phyloP scores from a whole-genome alignment of 2,329 filamentous ascomycete species.

The Ceratocystiopsis brevicomis region DNA sequence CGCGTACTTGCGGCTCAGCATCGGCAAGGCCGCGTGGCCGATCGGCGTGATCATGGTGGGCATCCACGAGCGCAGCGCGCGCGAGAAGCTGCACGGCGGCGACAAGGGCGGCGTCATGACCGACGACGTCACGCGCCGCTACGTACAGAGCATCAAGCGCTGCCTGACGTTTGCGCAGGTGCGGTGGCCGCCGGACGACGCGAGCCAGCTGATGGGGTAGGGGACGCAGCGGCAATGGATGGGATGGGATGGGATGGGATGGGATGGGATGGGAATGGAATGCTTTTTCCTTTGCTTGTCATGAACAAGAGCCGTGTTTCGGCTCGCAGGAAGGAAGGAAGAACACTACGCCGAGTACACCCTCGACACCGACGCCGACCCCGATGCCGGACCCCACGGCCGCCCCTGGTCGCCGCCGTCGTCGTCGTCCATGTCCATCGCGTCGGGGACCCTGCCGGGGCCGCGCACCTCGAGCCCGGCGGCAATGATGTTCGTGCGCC shows the following conservation, averaged over 20 bases:
- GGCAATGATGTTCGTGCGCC: conserved; percentile 56
- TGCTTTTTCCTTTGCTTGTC: too few species aligned
- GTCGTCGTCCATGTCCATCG: too few species aligned
- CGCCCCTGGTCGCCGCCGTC: too few species aligned
- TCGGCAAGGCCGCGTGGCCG: conserved; percentile 93
- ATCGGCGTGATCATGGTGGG: conserved; percentile 99
- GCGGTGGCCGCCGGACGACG: conserved; percentile 83
- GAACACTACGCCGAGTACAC: too few species aligned
- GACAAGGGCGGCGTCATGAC: conserved; percentile 90
- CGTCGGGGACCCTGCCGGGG: conserved; percentile 1
- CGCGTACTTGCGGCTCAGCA: conserved; percentile 79
- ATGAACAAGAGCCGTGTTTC: too few species aligned
- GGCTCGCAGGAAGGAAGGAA: too few species aligned
- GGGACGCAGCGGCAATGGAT: neutral
- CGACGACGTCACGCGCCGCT: conserved; percentile 89
- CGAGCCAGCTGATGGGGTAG: conserved; percentile 83
- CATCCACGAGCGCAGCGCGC: conserved; percentile 89
- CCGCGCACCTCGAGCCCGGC: conserved; percentile 54
- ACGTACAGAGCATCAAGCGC: conserved; percentile 91
- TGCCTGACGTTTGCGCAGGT: conserved; percentile 94
- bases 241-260: too few species aligned
- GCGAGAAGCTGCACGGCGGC: conserved; percentile 84
- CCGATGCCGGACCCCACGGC: too few species aligned
- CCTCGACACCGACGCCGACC: too few species aligned
- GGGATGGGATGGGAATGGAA: too few species aligned